These are phyloP conservation scores for Metschnikowia koreensis DNA, from an alignment of 805 yeast genomes.

Conservation along the genomic window DNA sequence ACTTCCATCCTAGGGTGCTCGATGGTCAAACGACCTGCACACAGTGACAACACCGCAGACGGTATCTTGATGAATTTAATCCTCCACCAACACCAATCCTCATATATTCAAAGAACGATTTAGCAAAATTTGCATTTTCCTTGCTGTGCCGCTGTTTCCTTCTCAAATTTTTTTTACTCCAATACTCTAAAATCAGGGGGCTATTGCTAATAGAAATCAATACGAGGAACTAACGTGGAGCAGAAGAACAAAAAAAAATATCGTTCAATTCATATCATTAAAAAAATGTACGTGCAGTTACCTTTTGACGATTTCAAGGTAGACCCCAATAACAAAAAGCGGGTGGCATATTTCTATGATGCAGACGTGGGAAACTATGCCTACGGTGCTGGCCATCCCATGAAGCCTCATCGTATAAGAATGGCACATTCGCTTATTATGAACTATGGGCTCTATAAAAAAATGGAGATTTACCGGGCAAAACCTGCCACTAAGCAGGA, in stretches of 20 bases:
- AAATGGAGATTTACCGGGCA: slow-evolving; percentile 96
- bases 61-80: too few relatives aligned
- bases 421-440: slow-evolving; percentile 96
- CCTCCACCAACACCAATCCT: too few relatives aligned
- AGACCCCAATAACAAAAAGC: slow-evolving; percentile 38
- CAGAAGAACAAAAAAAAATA: background rate
- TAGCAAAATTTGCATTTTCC: too few relatives aligned
- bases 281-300: slow-evolving; percentile 37
- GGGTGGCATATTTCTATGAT: slow-evolving; percentile 45
- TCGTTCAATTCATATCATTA: background rate
- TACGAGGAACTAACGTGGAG: too few relatives aligned
- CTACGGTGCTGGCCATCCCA: slow-evolving; percentile 97
- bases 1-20: too few relatives aligned
- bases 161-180: background rate
- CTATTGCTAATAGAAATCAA: background rate
- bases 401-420: slow-evolving; percentile 98
- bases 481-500: slow-evolving; percentile 98
- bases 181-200: background rate
- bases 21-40: background rate
- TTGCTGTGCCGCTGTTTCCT: background rate
- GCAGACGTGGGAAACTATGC: slow-evolving; percentile 97
- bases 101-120: too few relatives aligned
- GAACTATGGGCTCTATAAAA: slow-evolving; percentile 94
- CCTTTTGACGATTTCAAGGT: slow-evolving; percentile 47
- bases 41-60: background rate